A percentile compares a stretch with the other conserved stretches of the same genome.
These are phyloP conservation scores for Leccinum uliginosum DNA, from an alignment of 768 basidiomycete genomes.

Conservation along the genomic window DNA sequence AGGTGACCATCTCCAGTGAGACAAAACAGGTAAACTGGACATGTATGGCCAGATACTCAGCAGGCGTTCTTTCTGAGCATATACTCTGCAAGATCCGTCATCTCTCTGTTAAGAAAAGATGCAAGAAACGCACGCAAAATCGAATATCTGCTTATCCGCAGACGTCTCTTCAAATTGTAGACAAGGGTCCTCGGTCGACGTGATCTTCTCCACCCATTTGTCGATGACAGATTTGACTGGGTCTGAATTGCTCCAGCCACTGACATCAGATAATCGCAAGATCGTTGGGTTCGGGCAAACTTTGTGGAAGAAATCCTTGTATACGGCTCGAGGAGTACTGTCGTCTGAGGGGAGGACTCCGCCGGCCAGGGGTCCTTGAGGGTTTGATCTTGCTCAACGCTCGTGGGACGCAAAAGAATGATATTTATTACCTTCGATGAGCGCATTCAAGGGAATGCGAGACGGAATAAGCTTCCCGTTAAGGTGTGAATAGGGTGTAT, in stretches of 20 bases:
- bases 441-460: conserved; percentile 34
- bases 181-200: conserved; percentile 33
- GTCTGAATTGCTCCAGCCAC: conserved; percentile 16
- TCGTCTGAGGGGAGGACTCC: conserved; percentile 30
- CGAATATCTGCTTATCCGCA: conserved; percentile 17
- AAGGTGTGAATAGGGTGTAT: conserved; percentile 31
- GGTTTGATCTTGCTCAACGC: background rate
- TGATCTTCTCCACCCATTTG: conserved; percentile 33
- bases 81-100: conserved; percentile 23
- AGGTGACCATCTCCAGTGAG: conserved; percentile 34
- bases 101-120: background rate
- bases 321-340: conserved; percentile 30
- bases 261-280: conserved; percentile 26
- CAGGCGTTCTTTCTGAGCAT: conserved; percentile 26
- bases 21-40: conserved; percentile 30
- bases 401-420: background rate
- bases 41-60: conserved; percentile 32
- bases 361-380: conserved; percentile 36
- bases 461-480: conserved; percentile 34
- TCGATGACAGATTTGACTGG: conserved; percentile 30
- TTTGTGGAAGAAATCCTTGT: conserved; percentile 33
- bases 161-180: conserved; percentile 30
- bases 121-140: conserved; percentile 8
- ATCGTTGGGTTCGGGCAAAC: conserved; percentile 35
- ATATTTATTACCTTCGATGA: conserved; percentile 28